phyloP scores from a whole-genome alignment of 169 alveolate species.

The Plasmodium malariae region DNA sequence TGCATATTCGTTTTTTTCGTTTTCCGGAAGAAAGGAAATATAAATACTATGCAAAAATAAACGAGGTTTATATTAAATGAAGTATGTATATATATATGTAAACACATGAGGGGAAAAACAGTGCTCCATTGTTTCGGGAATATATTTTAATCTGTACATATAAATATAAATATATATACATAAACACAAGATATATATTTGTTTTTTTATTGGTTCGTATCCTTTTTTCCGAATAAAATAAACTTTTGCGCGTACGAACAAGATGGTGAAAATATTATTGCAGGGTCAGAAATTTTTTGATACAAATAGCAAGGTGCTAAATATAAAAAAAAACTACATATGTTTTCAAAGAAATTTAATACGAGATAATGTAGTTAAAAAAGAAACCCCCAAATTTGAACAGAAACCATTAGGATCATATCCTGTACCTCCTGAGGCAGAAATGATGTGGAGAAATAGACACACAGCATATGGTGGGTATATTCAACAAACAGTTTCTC shows the following conservation, averaged over 20 bases:
- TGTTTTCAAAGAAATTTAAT: conserved; percentile 44
- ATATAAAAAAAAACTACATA: conserved; percentile 23
- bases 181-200: not conserved
- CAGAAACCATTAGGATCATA: conserved; percentile 89
- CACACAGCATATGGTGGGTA: conserved; percentile 89
- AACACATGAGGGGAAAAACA: too few relatives aligned
- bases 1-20: too few relatives aligned
- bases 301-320: conserved; percentile 1
- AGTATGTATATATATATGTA: too few relatives aligned
- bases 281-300: conserved; percentile 1
- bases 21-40: too few relatives aligned
- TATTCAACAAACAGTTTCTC: conserved; percentile 90
- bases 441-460: conserved; percentile 91
- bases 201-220: not conserved
- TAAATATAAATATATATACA: conserved; percentile 14
- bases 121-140: not conserved
- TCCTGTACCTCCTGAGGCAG: conserved; percentile 91
- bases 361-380: conserved; percentile 36
- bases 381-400: conserved; percentile 85
- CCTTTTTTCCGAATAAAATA: not conserved
- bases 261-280: conserved; percentile 19
- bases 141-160: not conserved
- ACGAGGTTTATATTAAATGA: too few relatives aligned
- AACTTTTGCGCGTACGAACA: not conserved
- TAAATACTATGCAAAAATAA: too few relatives aligned